phyloP scores from a whole-genome alignment of 306 rosid species.

The Cucumis melo region DNA sequence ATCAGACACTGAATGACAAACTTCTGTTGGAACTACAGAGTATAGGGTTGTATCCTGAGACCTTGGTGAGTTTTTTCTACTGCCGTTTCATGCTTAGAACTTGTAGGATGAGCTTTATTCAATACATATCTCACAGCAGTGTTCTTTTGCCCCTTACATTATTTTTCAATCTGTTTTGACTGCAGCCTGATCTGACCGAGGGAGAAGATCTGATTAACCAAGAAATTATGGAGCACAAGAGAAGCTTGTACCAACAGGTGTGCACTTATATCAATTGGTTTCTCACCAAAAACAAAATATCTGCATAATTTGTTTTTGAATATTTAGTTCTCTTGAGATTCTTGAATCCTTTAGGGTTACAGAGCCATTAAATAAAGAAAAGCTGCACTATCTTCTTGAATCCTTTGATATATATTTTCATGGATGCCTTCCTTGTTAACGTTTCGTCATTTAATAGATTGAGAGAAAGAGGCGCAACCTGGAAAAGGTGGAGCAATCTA shows the following conservation, averaged over 20 bases:
- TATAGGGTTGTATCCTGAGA: constrained; percentile 70
- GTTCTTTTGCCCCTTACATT: neutral
- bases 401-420: neutral
- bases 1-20: constrained; percentile 61
- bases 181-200: constrained; percentile 71
- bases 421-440: neutral
- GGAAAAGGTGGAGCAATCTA: constrained; percentile 41
- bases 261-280: neutral
- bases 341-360: neutral
- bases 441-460: constrained; percentile 30
- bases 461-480: constrained; percentile 48
- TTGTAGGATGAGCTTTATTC: neutral
- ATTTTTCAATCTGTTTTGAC: constrained; percentile 15
- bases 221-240: constrained; percentile 53
- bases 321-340: neutral
- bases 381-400: neutral
- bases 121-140: neutral
- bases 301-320: no score
- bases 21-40: constrained; percentile 81
- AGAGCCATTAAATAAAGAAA: neutral
- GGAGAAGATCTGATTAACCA: constrained; percentile 63
- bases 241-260: constrained; percentile 57
- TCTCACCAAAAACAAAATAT: neutral
- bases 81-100: neutral
- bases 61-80: constrained; percentile 38